Conservation (phyloP, 352 stramenopile species). For the Proteromonas lacertae region DNA sequence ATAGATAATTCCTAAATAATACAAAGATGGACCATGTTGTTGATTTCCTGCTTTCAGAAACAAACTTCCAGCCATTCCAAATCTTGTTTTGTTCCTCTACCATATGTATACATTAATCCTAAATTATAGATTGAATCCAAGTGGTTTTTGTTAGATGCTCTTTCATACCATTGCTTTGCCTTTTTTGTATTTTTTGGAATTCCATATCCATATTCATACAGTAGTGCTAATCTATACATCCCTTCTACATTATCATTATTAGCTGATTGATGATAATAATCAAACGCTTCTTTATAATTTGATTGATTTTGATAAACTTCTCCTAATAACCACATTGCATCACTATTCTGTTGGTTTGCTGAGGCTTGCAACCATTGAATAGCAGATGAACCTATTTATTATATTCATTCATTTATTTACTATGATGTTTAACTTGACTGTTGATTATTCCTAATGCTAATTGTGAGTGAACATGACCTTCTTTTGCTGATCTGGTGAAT, state of each 20-base stretch:
- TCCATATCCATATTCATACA: conserved; percentile 4
- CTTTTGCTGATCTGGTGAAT: background rate
- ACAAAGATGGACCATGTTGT: conserved; percentile 1
- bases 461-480: background rate
- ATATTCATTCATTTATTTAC: no score
- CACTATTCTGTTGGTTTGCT: no score
- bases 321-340: no score
- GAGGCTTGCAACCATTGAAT: no score
- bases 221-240: background rate
- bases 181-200: background rate
- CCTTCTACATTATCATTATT: background rate
- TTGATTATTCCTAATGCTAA: conserved; percentile 1
- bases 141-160: background rate
- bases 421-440: no score
- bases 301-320: no score
- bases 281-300: background rate
- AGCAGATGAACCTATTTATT: no score
- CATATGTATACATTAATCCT: conserved; percentile 3
- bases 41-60: background rate
- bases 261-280: background rate
- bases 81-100: background rate
- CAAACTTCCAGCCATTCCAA: background rate
- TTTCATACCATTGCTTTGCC: background rate
- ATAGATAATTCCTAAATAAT: conserved; percentile 3
- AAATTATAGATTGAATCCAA: conserved; percentile 3